Evolutionary conservation across 371 early-diverging fungal species (phyloP).

Genomic region (Mortierella sp.): DNA sequence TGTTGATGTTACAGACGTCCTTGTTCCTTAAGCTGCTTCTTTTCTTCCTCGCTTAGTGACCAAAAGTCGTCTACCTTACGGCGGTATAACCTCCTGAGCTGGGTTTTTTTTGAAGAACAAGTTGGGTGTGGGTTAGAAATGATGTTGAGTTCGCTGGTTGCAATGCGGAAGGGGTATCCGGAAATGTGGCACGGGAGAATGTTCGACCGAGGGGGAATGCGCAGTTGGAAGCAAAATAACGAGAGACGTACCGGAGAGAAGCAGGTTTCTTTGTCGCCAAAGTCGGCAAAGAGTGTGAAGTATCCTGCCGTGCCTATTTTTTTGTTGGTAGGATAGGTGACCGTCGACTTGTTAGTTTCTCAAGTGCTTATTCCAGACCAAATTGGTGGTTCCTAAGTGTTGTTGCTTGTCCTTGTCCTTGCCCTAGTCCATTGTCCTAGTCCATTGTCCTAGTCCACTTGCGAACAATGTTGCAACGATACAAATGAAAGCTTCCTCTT

Average conservation of each 20-base stretch:
- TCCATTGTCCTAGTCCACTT: no score
- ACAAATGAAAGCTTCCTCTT: no score
- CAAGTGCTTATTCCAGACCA: background rate
- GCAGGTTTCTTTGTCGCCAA: slow-evolving; percentile 55
- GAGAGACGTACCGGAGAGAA: slow-evolving; percentile 41
- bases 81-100: slow-evolving; percentile 45
- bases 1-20: slow-evolving; percentile 36
- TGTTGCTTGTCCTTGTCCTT: background rate
- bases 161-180: background rate
- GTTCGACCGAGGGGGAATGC: background rate
- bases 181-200: background rate
- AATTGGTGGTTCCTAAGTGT: background rate
- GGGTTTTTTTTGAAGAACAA: background rate
- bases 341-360: background rate
- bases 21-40: slow-evolving; percentile 56
- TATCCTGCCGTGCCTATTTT: slow-evolving; percentile 44
- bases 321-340: background rate
- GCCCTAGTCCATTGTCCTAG: no score
- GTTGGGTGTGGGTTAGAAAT: background rate
- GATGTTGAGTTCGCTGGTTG: background rate
- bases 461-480: no score
- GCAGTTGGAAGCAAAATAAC: background rate
- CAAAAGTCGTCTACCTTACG: slow-evolving; percentile 50
- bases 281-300: slow-evolving; percentile 52
- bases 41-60: slow-evolving; percentile 58